Evolutionary conservation across 2,329 filamentous ascomycete species (phyloP).

Genomic region (Stemphylium vesicarium): DNA sequence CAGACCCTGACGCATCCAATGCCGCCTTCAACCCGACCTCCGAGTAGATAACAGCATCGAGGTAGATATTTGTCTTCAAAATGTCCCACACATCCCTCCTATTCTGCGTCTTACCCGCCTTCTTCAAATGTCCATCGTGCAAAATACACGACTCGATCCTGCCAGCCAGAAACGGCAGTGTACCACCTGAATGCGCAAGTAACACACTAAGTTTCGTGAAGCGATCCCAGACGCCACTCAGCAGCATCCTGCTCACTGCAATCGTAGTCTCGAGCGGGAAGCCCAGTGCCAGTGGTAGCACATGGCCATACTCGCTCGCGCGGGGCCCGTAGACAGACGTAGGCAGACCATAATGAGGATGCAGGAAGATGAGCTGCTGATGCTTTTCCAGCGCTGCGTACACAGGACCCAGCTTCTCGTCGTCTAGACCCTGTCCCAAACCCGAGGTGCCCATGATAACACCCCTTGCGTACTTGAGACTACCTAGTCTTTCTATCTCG

Average conservation of each 20-base stretch:
- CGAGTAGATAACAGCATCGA: slow-evolving; percentile 86
- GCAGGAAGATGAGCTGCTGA: slow-evolving; percentile 76
- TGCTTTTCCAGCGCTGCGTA: slow-evolving; percentile 72
- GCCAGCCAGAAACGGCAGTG: slow-evolving; percentile 85
- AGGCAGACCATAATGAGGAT: slow-evolving; percentile 91
- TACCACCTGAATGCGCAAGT: slow-evolving; percentile 86
- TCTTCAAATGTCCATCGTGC: slow-evolving; percentile 78
- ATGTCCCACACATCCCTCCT: slow-evolving; percentile 68
- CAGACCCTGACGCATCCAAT: slow-evolving; percentile 68
- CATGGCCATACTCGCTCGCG: slow-evolving; percentile 80
- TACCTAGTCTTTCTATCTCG: slow-evolving; percentile 68
- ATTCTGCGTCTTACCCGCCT: slow-evolving; percentile 64
- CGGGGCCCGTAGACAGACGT: slow-evolving; percentile 78
- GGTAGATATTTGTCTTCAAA: slow-evolving; percentile 76
- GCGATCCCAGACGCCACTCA: slow-evolving; percentile 84
- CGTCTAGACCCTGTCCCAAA: slow-evolving; percentile 80
- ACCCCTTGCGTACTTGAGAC: slow-evolving; percentile 75
- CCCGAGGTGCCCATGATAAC: slow-evolving; percentile 88
- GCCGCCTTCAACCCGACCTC: slow-evolving; percentile 75
- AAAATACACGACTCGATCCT: slow-evolving; percentile 85
- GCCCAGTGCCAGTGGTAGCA: slow-evolving; percentile 82
- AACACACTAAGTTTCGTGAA: slow-evolving; percentile 74
- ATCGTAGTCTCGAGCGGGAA: slow-evolving; percentile 95
- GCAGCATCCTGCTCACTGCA: slow-evolving; percentile 82
- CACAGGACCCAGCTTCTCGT: slow-evolving; percentile 73